These are phyloP conservation scores for Nicotiana obtusifolia DNA, from an alignment of 257 asterid genomes.

Conservation along the genomic window DNA sequence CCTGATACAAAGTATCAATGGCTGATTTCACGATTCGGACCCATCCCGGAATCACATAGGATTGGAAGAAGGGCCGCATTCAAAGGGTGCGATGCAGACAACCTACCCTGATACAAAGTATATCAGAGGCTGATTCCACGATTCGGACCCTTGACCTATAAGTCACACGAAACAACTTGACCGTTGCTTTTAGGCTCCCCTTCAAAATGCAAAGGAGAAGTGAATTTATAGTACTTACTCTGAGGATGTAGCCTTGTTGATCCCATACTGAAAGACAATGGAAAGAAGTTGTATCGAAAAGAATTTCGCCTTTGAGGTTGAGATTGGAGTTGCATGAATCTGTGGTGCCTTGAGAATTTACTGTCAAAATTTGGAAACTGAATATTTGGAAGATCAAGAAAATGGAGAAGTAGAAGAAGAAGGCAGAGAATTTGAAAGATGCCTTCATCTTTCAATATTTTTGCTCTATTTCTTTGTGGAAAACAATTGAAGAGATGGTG, in stretches of 20 bases:
- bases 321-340: slow-evolving; percentile 56
- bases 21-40: no score
- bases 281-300: slow-evolving; percentile 55
- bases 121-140: no score
- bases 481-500: background rate
- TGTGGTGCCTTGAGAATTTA: slow-evolving; percentile 34
- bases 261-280: slow-evolving; percentile 58
- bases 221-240: slow-evolving; percentile 42
- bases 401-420: slow-evolving; percentile 7
- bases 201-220: no score
- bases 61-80: no score
- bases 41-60: no score
- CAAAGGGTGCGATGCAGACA: no score
- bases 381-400: background rate
- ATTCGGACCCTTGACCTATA: no score
- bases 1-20: no score
- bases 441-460: slow-evolving; percentile 22
- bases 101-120: no score
- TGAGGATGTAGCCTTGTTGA: slow-evolving; percentile 54
- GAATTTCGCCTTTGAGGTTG: slow-evolving; percentile 23
- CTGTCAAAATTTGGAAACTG: slow-evolving; percentile 16
- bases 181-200: no score
- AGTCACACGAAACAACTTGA: no score
- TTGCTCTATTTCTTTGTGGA: background rate
- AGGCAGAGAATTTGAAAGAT: slow-evolving; percentile 14